Base-by-base conservation (phyloP, 2,329 filamentous ascomycete genomes). In the Alternaria sp. region DNA sequence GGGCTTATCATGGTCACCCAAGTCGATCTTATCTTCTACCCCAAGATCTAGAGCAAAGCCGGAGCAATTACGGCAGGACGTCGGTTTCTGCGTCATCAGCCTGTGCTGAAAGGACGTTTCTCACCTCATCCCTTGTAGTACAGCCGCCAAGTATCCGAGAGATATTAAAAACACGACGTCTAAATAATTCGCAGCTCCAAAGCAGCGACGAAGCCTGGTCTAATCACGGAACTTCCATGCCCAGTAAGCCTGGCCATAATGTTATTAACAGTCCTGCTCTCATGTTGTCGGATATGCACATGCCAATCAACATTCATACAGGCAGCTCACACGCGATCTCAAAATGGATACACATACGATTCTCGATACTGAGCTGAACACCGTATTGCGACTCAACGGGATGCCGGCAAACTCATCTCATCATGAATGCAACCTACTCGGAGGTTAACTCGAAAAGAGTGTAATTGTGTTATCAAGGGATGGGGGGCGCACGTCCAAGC, bases 131-230 rank as follows among this genome's bases (percentile, higher is more conserved):
- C 14, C 32, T 11, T 28, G 18, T 10, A 36, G 46, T 12, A 50
- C 22, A 25, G 10, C 8, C 32, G 46, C 46, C 46, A 50, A 50
- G 46, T 22, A 49, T 38, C 46, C 46, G 46, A 50, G 20, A 50
- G 32, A 50, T 50, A 18, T 50, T 25, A 38, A 25, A n/a, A 50
- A 36, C 30, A 50, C 46, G 46, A 36, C 6, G 9, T 22, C 12
- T 38, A 14, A 9, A 50, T 50, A 38, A 11, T 18, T 14, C 16
- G 5, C 20, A n/a, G 7, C 32, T 32, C 38, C 20, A 27, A 36
- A 38, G 32, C 22, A 50, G 46, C 4, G 32, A 27, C 16, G n/a
- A 5, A 36, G 20, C 30, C 20, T 18, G 14, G 5, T 5, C 7
- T 27, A 25, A 16, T 3, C 16, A 5, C 36, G 36, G 5, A 27